phyloP scores from a whole-genome alignment of 805 yeast species.

The Hyphopichia homilentoma region DNA sequence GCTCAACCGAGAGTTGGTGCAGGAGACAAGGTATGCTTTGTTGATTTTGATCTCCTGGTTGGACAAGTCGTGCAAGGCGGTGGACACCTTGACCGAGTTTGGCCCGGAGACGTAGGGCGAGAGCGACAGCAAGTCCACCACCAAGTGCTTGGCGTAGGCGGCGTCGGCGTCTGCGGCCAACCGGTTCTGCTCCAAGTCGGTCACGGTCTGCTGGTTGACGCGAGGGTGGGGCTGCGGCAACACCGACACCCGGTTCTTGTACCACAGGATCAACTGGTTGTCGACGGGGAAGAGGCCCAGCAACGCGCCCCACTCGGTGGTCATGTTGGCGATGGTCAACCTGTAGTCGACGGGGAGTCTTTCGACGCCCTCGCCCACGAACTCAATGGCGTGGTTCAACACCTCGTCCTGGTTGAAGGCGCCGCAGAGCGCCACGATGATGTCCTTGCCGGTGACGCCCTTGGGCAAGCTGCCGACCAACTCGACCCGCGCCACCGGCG shows the following conservation, averaged over 20 bases:
- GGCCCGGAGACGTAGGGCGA: slow-evolving; percentile 95
- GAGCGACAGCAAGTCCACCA: slow-evolving; percentile 72
- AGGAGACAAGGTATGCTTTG: slow-evolving; percentile 96
- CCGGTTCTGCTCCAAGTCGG: slow-evolving; percentile 43
- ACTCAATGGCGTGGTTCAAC: slow-evolving; percentile 89
- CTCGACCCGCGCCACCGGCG: slow-evolving; percentile 95
- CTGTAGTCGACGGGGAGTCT: slow-evolving; percentile 76
- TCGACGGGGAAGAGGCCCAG: slow-evolving; percentile 98
- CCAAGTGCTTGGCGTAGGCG: slow-evolving; percentile 81
- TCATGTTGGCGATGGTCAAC: slow-evolving; percentile 93
- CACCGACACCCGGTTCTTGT: slow-evolving; percentile 54
- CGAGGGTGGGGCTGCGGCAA: slow-evolving; percentile 80
- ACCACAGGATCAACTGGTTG: slow-evolving; percentile 70
- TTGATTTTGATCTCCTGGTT: slow-evolving; percentile 70
- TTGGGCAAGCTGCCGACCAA: slow-evolving; percentile 74
- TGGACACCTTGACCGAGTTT: slow-evolving; percentile 91
- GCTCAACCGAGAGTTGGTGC: slow-evolving; percentile 91
- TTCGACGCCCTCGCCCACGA: slow-evolving; percentile 76
- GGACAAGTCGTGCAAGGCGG: slow-evolving; percentile 70
- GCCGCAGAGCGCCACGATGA: slow-evolving; percentile 95
- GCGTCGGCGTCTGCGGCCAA: slow-evolving; percentile 70
- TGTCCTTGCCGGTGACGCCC: slow-evolving; percentile 95
- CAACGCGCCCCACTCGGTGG: slow-evolving; percentile 98
- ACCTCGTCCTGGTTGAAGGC: slow-evolving; percentile 89
- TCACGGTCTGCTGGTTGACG: slow-evolving; percentile 60